A percentile compares a stretch with the other conserved stretches of the same genome.
Evolutionary conservation across 208 protist species (phyloP).

Genomic region (Acanthamoeba culbertsoni): DNA sequence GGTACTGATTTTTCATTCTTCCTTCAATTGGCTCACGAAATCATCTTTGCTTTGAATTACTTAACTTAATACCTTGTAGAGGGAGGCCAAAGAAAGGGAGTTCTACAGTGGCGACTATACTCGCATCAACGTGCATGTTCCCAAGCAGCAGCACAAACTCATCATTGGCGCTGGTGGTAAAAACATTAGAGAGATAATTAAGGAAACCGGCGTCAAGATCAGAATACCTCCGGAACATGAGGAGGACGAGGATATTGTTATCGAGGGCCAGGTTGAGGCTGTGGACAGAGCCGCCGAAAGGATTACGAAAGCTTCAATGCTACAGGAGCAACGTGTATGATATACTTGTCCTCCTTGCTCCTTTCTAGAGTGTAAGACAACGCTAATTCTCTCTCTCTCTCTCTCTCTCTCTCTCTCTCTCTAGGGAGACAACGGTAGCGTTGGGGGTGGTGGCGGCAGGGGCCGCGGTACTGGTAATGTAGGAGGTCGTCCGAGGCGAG

Average conservation of each 20-base stretch:
- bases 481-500: no score
- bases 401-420: no score
- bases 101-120: conserved; percentile 7
- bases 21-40: background rate
- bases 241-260: background rate
- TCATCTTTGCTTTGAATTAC: background rate
- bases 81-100: background rate
- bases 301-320: background rate
- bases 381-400: background rate
- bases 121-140: background rate
- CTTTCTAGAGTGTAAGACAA: no score
- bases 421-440: no score
- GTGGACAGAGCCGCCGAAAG: background rate
- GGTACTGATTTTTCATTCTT: background rate
- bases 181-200: conserved; percentile 23
- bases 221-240: background rate
- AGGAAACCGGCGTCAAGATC: background rate
- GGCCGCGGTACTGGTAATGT: no score
- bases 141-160: background rate
- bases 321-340: background rate
- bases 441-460: no score
- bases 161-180: conserved; percentile 24
- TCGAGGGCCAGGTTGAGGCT: background rate
- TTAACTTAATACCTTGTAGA: background rate
- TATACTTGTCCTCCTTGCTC: no score